Conservation (phyloP, 768 basidiomycete species). For the Serendipita sp. region DNA sequence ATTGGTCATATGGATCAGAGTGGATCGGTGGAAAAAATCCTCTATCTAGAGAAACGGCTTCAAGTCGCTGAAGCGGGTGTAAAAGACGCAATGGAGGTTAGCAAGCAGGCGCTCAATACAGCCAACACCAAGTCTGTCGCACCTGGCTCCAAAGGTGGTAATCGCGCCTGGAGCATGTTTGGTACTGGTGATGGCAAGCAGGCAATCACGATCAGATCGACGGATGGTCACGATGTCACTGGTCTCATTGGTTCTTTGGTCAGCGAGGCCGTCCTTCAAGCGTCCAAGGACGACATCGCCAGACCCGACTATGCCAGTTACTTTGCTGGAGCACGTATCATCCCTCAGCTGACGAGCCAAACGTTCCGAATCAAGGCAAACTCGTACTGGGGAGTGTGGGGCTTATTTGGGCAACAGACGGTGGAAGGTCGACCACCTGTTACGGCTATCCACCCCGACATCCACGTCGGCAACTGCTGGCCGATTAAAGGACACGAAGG, state of each 20-base stretch:
- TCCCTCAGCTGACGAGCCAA: constrained; percentile 70
- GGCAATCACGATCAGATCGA: constrained; percentile 45
- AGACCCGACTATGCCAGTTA: constrained; percentile 75
- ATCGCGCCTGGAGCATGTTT: constrained; percentile 20
- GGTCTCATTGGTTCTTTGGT: constrained; percentile 60
- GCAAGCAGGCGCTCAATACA: constrained; percentile 31
- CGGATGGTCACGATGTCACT: constrained; percentile 60
- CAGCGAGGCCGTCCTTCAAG: constrained; percentile 50
- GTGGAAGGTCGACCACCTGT: constrained; percentile 68
- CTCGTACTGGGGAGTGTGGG: constrained; percentile 29
- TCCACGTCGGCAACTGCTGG: constrained; percentile 80
- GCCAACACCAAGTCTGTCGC: constrained; percentile 35
- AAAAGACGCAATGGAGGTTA: constrained; percentile 55
- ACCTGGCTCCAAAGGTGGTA: constrained; percentile 16
- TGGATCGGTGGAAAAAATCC: constrained; percentile 30
- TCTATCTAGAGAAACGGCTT: constrained; percentile 45
- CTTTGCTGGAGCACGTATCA: constrained; percentile 63
- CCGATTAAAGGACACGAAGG: constrained; percentile 68
- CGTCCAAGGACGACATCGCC: constrained; percentile 64
- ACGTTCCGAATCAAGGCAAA: constrained; percentile 50
- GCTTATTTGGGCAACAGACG: constrained; percentile 8
- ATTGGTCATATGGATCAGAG: constrained; percentile 17
- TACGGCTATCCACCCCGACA: constrained; percentile 75
- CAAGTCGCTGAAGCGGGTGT: constrained; percentile 45
- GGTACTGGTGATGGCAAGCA: constrained; percentile 14